Percentiles rank a stretch among this genome's conserved stretches.
phyloP scores from a whole-genome alignment of 1,284 basidiomycete genomes.

The Sphagnurus paluster region DNA sequence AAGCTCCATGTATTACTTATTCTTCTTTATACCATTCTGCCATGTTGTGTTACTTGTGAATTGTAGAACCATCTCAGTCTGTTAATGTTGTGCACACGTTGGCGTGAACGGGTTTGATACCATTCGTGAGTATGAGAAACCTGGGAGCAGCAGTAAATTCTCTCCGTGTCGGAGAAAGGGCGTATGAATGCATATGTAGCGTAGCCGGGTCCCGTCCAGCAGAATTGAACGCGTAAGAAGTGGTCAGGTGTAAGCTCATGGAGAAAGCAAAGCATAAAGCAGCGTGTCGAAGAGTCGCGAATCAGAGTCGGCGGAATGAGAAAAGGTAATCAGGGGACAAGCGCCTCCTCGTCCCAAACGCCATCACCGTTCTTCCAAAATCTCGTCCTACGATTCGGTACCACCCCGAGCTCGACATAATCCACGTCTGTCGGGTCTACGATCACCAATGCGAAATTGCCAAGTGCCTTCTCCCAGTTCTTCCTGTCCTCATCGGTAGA shows the following conservation, averaged over 20 bases:
- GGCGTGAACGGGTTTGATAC: too few relatives aligned
- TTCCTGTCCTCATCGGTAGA: constrained; percentile 42
- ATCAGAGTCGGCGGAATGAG: neutral
- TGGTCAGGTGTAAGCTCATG: too few relatives aligned
- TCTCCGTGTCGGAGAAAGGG: too few relatives aligned
- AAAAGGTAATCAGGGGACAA: constrained; percentile 51
- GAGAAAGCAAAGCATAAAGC: too few relatives aligned
- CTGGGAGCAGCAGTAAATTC: neutral
- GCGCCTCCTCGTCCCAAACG: constrained; percentile 51
- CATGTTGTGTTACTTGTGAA: constrained; percentile 12
- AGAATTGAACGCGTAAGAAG: too few relatives aligned
- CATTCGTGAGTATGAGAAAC: neutral
- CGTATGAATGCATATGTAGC: too few relatives aligned
- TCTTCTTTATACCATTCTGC: constrained; percentile 21
- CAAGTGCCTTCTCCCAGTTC: constrained; percentile 50
- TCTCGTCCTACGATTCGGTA: constrained; percentile 55
- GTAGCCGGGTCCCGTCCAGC: too few relatives aligned
- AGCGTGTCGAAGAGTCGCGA: neutral
- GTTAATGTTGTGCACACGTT: neutral
- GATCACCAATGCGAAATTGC: constrained; percentile 64
- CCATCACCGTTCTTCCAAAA: constrained; percentile 44
- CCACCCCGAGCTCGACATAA: constrained; percentile 53
- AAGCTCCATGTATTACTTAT: constrained; percentile 18
- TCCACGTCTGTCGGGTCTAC: constrained; percentile 67
- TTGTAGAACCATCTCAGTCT: constrained; percentile 17